phyloP scores from a whole-genome alignment of 2,329 filamentous ascomycete genomes.

The Zasmidium cellare region DNA sequence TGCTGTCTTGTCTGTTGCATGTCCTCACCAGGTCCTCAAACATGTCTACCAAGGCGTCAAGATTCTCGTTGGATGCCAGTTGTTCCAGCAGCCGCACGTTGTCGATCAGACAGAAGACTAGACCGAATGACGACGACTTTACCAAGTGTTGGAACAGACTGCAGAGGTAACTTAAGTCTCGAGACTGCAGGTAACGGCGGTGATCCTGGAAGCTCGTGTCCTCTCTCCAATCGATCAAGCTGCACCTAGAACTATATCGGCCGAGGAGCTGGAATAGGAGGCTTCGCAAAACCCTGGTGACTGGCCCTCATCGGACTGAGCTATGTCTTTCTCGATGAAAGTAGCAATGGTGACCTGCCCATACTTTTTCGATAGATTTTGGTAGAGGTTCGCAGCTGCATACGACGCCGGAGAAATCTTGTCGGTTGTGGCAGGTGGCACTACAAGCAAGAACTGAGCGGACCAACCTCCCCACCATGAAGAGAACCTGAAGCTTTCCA shows the following conservation, averaged over 20 bases:
- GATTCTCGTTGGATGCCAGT: not conserved
- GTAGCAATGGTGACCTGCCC: not conserved
- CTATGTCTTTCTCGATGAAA: not conserved
- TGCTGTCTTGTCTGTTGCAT: not conserved
- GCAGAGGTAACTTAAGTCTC: not conserved
- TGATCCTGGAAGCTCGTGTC: not conserved
- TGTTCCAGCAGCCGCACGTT: not conserved
- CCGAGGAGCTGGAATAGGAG: not conserved
- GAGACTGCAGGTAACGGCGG: not conserved
- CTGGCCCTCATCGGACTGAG: not conserved
- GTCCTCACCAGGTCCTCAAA: not conserved
- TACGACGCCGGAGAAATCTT: not conserved
- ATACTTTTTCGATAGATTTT: not conserved
- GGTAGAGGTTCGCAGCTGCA: not conserved
- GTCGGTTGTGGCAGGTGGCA: not conserved
- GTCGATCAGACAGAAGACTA: not conserved
- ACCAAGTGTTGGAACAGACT: slow-evolving; percentile 1
- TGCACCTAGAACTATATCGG: not conserved
- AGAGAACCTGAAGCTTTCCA: not conserved
- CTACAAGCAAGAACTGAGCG: too few relatives aligned
- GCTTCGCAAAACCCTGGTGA: not conserved
- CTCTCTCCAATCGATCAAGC: not conserved
- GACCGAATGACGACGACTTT: not conserved
- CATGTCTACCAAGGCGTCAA: not conserved
- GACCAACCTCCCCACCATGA: too few relatives aligned